Percentiles rank a stretch among this genome's conserved stretches.
phyloP scores from a whole-genome alignment of 2,329 filamentous ascomycete genomes.

The Pseudogymnoascus sp. region DNA sequence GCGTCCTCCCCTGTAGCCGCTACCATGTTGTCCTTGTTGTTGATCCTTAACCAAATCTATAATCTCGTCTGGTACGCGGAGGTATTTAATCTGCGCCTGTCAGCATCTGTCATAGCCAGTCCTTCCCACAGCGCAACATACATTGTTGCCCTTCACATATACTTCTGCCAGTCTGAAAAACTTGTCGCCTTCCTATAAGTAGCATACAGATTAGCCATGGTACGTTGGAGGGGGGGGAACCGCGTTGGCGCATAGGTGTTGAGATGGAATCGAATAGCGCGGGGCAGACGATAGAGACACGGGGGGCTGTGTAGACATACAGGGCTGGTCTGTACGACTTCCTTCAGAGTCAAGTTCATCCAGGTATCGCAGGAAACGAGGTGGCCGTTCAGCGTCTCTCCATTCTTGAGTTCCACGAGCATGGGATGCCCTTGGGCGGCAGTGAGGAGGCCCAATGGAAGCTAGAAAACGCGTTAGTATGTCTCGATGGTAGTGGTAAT shows the following conservation, averaged over 20 bases:
- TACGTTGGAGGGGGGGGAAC: not conserved
- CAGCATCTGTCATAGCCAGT: not conserved
- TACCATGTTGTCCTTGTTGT: slow-evolving; percentile 62
- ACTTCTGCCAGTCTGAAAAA: slow-evolving; percentile 89
- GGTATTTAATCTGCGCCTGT: slow-evolving; percentile 82
- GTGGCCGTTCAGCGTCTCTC: slow-evolving; percentile 94
- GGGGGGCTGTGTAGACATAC: slow-evolving; percentile 36
- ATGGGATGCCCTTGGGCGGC: slow-evolving; percentile 96
- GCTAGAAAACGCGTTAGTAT: slow-evolving; percentile 32
- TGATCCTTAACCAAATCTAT: slow-evolving; percentile 91
- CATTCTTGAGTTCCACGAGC: slow-evolving; percentile 95
- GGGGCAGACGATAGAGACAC: not conserved
- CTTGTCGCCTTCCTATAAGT: slow-evolving; percentile 73
- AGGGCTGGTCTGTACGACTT: slow-evolving; percentile 92
- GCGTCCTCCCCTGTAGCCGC: slow-evolving; percentile 58
- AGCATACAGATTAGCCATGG: not conserved
- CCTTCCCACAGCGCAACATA: slow-evolving; percentile 34
- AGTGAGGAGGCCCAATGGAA: slow-evolving; percentile 77
- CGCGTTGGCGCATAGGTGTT: not conserved
- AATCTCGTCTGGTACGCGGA: slow-evolving; percentile 92
- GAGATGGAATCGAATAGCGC: not conserved
- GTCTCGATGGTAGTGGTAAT: not conserved
- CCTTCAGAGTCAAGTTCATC: slow-evolving; percentile 98
- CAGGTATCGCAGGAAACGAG: slow-evolving; percentile 96
- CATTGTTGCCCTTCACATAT: slow-evolving; percentile 96